Percentiles rank a stretch among this genome's conserved stretches.
These are phyloP conservation scores for Phytophthora citrophthora DNA, from an alignment of 352 stramenopile genomes.

Conservation along the genomic window DNA sequence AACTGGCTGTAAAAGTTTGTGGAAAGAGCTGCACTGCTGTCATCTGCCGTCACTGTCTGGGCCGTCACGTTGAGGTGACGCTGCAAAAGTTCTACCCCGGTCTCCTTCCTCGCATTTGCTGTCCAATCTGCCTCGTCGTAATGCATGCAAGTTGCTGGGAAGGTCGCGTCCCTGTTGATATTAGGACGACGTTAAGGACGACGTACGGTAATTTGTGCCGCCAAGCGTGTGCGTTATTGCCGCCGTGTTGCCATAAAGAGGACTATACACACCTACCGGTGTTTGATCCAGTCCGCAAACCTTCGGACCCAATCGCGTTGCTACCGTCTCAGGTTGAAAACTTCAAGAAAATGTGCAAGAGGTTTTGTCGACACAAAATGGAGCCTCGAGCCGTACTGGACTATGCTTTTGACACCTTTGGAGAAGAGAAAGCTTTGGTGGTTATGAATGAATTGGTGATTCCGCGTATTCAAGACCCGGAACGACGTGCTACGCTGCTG, in stretches of 20 bases:
- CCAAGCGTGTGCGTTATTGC: constrained; percentile 29
- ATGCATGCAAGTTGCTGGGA: constrained; percentile 33
- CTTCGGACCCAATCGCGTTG: constrained; percentile 1
- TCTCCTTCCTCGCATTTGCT: constrained; percentile 37
- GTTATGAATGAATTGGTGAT: constrained; percentile 25
- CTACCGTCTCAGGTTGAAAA: constrained; percentile 16
- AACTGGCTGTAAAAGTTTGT: constrained; percentile 15
- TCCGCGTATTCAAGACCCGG: constrained; percentile 37
- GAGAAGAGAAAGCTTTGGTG: constrained; percentile 13
- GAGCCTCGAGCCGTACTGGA: constrained; percentile 26
- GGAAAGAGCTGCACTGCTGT: constrained; percentile 23
- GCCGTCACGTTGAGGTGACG: constrained; percentile 28
- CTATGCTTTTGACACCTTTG: constrained; percentile 26
- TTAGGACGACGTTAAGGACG: not conserved
- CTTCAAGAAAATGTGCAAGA: constrained; percentile 18
- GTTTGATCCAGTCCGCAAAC: not conserved
- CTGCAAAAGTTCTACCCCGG: constrained; percentile 37
- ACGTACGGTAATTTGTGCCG: constrained; percentile 33
- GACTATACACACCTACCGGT: constrained; percentile 46
- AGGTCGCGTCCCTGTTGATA: not conserved
- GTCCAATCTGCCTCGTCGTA: constrained; percentile 30
- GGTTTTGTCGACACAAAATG: constrained; percentile 33
- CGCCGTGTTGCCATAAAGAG: constrained; percentile 40
- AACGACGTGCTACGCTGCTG: constrained; percentile 49
- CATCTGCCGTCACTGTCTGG: constrained; percentile 33